A percentile compares a stretch with the other conserved stretches of the same genome.
Evolutionary conservation across 306 rosid genomes (phyloP).

Genomic region (Carpinus viminea): DNA sequence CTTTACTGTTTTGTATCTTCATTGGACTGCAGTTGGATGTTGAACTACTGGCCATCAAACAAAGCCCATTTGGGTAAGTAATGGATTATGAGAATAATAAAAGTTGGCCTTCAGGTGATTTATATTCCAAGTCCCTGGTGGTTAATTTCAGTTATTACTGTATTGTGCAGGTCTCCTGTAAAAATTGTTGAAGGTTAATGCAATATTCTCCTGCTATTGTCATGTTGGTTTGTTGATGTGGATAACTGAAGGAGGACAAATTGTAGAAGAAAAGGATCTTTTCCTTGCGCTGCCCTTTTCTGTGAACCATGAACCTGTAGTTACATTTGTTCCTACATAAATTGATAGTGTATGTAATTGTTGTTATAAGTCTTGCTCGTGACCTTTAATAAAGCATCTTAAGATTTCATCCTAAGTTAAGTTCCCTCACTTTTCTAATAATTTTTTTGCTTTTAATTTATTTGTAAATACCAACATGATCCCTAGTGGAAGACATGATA

Average conservation of each 20-base stretch:
- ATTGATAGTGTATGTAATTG: background rate
- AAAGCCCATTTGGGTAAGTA: constrained; percentile 91
- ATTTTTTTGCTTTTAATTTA: background rate
- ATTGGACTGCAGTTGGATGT: constrained; percentile 67
- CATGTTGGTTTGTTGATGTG: background rate
- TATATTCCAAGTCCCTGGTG: background rate
- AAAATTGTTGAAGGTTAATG: constrained; percentile 83
- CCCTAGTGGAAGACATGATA: background rate
- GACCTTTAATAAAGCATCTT: background rate
- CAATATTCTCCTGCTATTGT: constrained; percentile 10
- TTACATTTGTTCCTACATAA: background rate
- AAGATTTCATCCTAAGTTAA: background rate
- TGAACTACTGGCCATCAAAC: constrained; percentile 87
- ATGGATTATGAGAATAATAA: background rate
- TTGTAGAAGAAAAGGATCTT: constrained; percentile 5
- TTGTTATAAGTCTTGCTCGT: background rate
- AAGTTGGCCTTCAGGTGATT: background rate
- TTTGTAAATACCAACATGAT: background rate
- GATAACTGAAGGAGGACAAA: background rate
- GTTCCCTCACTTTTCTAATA: background rate
- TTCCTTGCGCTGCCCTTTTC: constrained; percentile 19
- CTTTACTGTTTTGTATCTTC: constrained; percentile 30
- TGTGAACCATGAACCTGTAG: constrained; percentile 3
- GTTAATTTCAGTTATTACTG: constrained; percentile 30
- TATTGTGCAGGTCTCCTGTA: constrained; percentile 64